These are phyloP conservation scores for Pseudozyma tsukubaensis DNA, from an alignment of 1,284 basidiomycete species.

Conservation along the genomic window DNA sequence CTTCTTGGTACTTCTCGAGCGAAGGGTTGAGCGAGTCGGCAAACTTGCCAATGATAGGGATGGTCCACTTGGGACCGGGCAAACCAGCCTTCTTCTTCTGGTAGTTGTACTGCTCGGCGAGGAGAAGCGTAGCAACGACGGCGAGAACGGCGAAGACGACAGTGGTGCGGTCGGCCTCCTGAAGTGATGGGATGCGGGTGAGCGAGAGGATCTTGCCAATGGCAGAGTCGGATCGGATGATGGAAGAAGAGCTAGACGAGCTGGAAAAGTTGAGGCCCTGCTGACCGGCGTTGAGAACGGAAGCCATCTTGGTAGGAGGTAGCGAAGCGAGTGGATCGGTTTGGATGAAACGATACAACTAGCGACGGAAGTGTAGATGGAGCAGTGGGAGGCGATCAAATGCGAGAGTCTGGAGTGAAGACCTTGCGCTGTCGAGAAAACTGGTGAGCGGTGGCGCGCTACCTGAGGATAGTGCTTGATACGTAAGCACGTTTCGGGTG, in stretches of 20 bases:
- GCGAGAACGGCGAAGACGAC: slow-evolving; percentile 57
- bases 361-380: slow-evolving; percentile 7
- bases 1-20: slow-evolving; percentile 67
- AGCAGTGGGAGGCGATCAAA: neutral
- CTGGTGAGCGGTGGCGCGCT: neutral
- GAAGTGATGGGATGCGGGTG: slow-evolving; percentile 38
- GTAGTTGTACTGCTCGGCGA: slow-evolving; percentile 61
- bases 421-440: neutral
- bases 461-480: neutral
- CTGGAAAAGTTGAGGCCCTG: slow-evolving; percentile 45
- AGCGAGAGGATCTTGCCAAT: slow-evolving; percentile 40
- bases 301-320: slow-evolving; percentile 22
- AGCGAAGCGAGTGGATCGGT: neutral
- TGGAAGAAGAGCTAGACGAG: slow-evolving; percentile 12
- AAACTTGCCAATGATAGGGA: slow-evolving; percentile 68
- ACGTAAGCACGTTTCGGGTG: neutral
- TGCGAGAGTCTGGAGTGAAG: neutral
- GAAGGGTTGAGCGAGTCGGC: slow-evolving; percentile 65
- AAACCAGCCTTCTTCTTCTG: slow-evolving; percentile 61
- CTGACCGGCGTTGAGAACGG: slow-evolving; percentile 43
- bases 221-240: slow-evolving; percentile 23
- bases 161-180: slow-evolving; percentile 48
- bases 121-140: slow-evolving; percentile 52
- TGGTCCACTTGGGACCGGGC: slow-evolving; percentile 67
- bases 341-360: slow-evolving; percentile 7